Conservation (phyloP, 2,329 filamentous ascomycete genomes). For the Huntiella abstrusa region DNA sequence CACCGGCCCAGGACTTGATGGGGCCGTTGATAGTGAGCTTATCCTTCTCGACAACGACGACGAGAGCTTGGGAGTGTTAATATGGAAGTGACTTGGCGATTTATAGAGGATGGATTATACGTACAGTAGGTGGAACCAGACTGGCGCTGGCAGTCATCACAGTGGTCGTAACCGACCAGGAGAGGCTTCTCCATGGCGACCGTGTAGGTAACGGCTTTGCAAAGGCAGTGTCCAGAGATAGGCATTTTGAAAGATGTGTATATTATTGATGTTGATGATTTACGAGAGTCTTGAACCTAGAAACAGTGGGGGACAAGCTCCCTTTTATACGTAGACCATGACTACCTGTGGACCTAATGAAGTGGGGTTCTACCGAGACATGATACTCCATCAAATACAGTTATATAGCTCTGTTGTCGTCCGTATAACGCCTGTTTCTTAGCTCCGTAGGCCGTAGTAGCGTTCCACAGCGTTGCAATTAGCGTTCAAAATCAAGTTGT, state of each 20-base stretch:
- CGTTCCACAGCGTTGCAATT: too few relatives aligned
- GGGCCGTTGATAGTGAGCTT: constrained; percentile 44
- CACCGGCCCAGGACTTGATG: constrained; percentile 43
- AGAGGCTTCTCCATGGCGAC: constrained; percentile 31
- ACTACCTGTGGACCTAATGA: too few relatives aligned
- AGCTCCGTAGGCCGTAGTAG: too few relatives aligned
- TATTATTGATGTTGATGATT: not conserved
- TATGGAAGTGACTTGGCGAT: not conserved
- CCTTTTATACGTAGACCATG: too few relatives aligned
- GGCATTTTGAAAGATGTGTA: constrained; percentile 26
- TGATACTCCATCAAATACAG: too few relatives aligned
- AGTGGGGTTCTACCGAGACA: too few relatives aligned
- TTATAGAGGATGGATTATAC: constrained; percentile 13
- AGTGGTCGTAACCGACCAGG: constrained; percentile 49
- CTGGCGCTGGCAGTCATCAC: constrained; percentile 55
- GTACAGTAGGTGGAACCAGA: constrained; percentile 48
- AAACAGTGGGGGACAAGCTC: too few relatives aligned
- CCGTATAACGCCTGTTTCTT: too few relatives aligned
- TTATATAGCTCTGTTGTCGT: too few relatives aligned
- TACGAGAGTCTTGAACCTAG: too few relatives aligned
- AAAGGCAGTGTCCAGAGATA: constrained; percentile 52
- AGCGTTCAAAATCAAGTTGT: too few relatives aligned
- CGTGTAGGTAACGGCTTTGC: constrained; percentile 53
- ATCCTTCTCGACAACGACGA: constrained; percentile 46
- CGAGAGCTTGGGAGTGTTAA: constrained; percentile 30